A percentile compares a stretch with the other conserved stretches of the same genome.
phyloP scores from a whole-genome alignment of 2,329 filamentous ascomycete genomes.

The Cucurbitaria berberidis region DNA sequence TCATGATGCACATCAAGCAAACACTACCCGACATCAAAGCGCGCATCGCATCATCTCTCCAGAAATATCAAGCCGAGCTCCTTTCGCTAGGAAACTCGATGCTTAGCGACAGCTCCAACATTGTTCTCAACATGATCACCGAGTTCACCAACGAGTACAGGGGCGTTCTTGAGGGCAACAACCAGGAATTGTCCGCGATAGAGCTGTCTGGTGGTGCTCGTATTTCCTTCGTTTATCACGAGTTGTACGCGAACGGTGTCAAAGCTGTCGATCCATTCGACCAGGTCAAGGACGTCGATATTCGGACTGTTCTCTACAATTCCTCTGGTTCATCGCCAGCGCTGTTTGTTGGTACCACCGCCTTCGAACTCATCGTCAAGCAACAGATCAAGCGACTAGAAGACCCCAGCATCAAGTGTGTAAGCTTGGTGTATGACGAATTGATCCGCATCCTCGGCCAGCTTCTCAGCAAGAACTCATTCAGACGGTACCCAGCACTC shows the following conservation, averaged over 20 bases:
- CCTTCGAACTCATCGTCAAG: slow-evolving; percentile 99
- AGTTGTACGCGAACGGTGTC: slow-evolving; percentile 95
- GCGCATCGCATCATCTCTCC: slow-evolving; percentile 88
- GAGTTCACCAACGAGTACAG: slow-evolving; percentile 98
- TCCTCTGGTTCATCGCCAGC: slow-evolving; percentile 98
- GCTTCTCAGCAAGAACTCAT: slow-evolving; percentile 85
- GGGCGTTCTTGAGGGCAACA: slow-evolving; percentile 94
- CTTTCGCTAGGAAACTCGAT: slow-evolving; percentile 87
- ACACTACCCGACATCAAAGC: slow-evolving; percentile 98
- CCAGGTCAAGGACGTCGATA: slow-evolving; percentile 95
- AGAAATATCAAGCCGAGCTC: slow-evolving; percentile 88
- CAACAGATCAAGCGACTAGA: slow-evolving; percentile 97
- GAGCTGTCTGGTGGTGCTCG: slow-evolving; percentile 95
- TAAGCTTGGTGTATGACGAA: slow-evolving; percentile 96
- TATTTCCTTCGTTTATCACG: slow-evolving; percentile 99
- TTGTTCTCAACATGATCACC: slow-evolving; percentile 97
- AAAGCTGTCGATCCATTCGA: slow-evolving; percentile 99
- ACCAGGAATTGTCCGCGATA: slow-evolving; percentile 90
- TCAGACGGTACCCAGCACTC: slow-evolving; percentile 88
- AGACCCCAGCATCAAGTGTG: slow-evolving; percentile 96
- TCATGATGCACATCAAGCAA: slow-evolving; percentile 99
- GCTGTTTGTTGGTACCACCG: slow-evolving; percentile 94
- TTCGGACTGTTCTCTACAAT: slow-evolving; percentile 96
- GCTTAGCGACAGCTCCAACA: slow-evolving; percentile 94
- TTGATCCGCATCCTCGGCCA: slow-evolving; percentile 93